Conservation (phyloP, 371 early-diverging fungal species). For the Lichtheimia hyalospora region DNA sequence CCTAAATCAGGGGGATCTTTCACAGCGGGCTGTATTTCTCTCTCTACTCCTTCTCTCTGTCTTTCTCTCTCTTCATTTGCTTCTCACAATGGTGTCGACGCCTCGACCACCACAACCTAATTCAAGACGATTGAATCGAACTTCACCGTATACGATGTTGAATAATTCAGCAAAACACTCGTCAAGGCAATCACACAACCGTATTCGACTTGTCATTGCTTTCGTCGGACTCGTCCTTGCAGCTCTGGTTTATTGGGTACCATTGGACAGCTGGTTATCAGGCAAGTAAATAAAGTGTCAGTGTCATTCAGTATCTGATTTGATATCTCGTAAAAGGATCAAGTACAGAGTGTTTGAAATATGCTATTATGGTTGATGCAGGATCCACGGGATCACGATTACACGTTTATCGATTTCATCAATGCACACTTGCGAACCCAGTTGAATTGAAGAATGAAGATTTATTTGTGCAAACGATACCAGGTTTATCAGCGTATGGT, state of each 20-base stretch:
- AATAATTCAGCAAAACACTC: too few relatives aligned
- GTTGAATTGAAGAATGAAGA: conserved; percentile 62
- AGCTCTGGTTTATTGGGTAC: conserved; percentile 2
- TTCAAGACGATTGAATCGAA: too few relatives aligned
- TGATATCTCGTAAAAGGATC: not conserved
- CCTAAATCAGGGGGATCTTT: too few relatives aligned
- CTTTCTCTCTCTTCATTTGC: too few relatives aligned
- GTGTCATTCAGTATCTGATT: too few relatives aligned
- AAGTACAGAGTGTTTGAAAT: conserved; percentile 31
- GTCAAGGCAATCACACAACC: too few relatives aligned
- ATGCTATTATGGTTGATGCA: conserved; percentile 90
- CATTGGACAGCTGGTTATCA: not conserved
- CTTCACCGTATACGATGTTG: too few relatives aligned
- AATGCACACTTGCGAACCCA: conserved; percentile 7
- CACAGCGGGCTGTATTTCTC: too few relatives aligned
- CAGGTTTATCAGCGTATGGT: conserved; percentile 82
- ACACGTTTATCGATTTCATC: conserved; percentile 84
- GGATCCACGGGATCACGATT: conserved; percentile 97
- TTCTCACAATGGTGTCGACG: too few relatives aligned
- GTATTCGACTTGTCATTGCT: not conserved
- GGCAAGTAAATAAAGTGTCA: not conserved
- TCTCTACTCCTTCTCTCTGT: too few relatives aligned
- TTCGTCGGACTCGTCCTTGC: conserved; percentile 13
- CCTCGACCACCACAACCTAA: too few relatives aligned
- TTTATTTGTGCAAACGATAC: conserved; percentile 83